Evolutionary conservation across 2,329 filamentous ascomycete species (phyloP).

Genomic region (Colletotrichum endophyticum): DNA sequence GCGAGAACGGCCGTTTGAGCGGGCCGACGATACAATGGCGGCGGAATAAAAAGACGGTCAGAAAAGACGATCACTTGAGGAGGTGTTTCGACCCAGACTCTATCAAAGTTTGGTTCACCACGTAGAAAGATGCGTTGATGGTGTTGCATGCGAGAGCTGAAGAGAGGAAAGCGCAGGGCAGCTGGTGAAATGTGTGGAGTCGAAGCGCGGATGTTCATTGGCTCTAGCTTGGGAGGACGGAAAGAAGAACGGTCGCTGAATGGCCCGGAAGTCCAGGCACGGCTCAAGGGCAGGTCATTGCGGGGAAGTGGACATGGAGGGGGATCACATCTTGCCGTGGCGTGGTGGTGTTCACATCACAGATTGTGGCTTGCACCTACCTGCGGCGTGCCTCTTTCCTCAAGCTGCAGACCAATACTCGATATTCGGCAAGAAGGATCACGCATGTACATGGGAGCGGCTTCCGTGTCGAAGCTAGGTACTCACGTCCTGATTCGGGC

Average conservation of each 20-base stretch:
- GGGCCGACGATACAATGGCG: background rate
- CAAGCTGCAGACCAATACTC: background rate
- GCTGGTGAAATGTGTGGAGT: background rate
- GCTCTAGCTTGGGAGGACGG: background rate
- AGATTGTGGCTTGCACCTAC: background rate
- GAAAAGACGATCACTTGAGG: background rate
- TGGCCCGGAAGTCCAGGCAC: background rate
- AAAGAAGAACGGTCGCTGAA: background rate
- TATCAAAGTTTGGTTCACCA: background rate
- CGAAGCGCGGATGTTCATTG: background rate
- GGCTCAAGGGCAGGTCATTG: constrained; percentile 2
- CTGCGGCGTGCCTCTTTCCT: background rate
- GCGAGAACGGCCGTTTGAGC: background rate
- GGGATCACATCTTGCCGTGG: background rate
- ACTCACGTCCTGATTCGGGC: background rate
- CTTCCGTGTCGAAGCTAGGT: background rate
- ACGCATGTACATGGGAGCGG: background rate
- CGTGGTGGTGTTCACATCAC: background rate
- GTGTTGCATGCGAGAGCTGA: background rate
- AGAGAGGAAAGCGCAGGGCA: background rate
- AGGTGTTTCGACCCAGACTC: constrained; percentile 6
- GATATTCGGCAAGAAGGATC: background rate
- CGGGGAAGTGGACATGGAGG: background rate
- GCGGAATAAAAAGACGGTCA: constrained; percentile 6
- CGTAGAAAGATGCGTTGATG: background rate